These are phyloP conservation scores for Coemansia sp. DNA, from an alignment of 192 early-diverging fungal species.

Conservation along the genomic window DNA sequence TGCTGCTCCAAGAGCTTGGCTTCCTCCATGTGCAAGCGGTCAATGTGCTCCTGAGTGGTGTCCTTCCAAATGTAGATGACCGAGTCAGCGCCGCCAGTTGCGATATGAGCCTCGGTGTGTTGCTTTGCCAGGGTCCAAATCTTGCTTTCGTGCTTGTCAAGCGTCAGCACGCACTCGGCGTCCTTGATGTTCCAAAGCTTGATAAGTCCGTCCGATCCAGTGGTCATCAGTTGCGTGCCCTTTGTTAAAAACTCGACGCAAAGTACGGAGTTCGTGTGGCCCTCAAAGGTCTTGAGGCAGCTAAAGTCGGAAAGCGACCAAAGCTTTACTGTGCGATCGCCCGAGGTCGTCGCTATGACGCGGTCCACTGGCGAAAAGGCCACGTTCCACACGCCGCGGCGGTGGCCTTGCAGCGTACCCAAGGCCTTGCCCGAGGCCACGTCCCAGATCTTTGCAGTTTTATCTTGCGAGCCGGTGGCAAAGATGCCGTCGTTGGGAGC, in stretches of 20 bases:
- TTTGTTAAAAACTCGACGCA: slow-evolving; percentile 80
- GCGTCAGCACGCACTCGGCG: slow-evolving; percentile 85
- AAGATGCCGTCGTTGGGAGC: slow-evolving; percentile 92
- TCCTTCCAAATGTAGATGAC: slow-evolving; percentile 93
- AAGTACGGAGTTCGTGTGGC: slow-evolving; percentile 96
- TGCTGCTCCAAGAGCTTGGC: slow-evolving; percentile 76
- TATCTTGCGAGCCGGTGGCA: slow-evolving; percentile 94
- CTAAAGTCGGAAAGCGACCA: slow-evolving; percentile 89
- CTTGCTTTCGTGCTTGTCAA: slow-evolving; percentile 95
- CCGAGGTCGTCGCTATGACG: slow-evolving; percentile 86
- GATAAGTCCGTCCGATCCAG: slow-evolving; percentile 90
- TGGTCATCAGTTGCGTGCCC: slow-evolving; percentile 87
- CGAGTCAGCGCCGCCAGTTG: slow-evolving; percentile 93
- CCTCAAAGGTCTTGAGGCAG: slow-evolving; percentile 96
- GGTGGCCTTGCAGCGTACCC: slow-evolving; percentile 87
- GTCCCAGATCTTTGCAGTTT: slow-evolving; percentile 91
- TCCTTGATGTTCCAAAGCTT: slow-evolving; percentile 97
- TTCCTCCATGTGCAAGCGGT: slow-evolving; percentile 69
- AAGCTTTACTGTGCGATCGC: slow-evolving; percentile 93
- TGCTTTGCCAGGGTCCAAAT: slow-evolving; percentile 89
- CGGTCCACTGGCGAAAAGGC: slow-evolving; percentile 97
- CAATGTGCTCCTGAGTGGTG: slow-evolving; percentile 80
- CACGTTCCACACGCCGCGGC: slow-evolving; percentile 93
- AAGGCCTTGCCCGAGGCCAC: slow-evolving; percentile 77
- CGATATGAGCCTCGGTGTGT: slow-evolving; percentile 67